phyloP scores from a whole-genome alignment of 495 filamentous ascomycete species.

The Hypomontagnella submonticulosa region DNA sequence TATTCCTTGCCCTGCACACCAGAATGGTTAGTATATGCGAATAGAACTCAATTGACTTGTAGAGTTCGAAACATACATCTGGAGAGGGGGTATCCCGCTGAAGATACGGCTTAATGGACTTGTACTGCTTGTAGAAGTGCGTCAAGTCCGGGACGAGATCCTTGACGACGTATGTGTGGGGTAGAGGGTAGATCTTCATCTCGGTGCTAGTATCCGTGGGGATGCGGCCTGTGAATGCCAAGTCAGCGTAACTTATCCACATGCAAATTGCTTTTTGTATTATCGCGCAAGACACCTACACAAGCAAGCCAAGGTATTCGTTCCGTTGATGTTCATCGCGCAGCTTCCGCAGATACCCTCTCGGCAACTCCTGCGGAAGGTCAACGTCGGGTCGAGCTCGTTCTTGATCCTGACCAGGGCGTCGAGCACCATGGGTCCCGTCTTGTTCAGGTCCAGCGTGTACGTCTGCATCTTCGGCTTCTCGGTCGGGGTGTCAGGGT shows the following conservation, averaged over 20 bases:
- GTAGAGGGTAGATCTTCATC: slow-evolving; percentile 96
- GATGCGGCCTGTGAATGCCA: slow-evolving; percentile 78
- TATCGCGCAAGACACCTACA: slow-evolving; percentile 70
- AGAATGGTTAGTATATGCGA: slow-evolving; percentile 30
- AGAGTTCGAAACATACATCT: slow-evolving; percentile 68
- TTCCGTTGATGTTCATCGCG: slow-evolving; percentile 99
- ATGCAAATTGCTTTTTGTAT: neutral
- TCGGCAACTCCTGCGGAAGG: slow-evolving; percentile 92
- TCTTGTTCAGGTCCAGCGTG: slow-evolving; percentile 95
- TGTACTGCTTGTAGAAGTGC: slow-evolving; percentile 99
- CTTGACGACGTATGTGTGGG: slow-evolving; percentile 99
- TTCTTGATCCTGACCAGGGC: slow-evolving; percentile 99
- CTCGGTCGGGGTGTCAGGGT: slow-evolving; percentile 86
- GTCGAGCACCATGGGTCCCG: slow-evolving; percentile 97
- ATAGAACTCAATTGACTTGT: neutral
- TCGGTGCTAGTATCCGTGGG: slow-evolving; percentile 82
- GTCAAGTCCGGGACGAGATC: slow-evolving; percentile 97
- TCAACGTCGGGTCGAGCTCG: slow-evolving; percentile 95
- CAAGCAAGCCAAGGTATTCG: slow-evolving; percentile 95
- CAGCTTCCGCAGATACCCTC: slow-evolving; percentile 99
- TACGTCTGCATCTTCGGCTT: slow-evolving; percentile 97
- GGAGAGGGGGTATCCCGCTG: slow-evolving; percentile 82
- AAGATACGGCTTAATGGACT: slow-evolving; percentile 98
- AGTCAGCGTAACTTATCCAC: slow-evolving; percentile 15
- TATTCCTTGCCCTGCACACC: slow-evolving; percentile 79